Conservation (phyloP, 23 red algal species). For the Chondrus crispus region DNA sequence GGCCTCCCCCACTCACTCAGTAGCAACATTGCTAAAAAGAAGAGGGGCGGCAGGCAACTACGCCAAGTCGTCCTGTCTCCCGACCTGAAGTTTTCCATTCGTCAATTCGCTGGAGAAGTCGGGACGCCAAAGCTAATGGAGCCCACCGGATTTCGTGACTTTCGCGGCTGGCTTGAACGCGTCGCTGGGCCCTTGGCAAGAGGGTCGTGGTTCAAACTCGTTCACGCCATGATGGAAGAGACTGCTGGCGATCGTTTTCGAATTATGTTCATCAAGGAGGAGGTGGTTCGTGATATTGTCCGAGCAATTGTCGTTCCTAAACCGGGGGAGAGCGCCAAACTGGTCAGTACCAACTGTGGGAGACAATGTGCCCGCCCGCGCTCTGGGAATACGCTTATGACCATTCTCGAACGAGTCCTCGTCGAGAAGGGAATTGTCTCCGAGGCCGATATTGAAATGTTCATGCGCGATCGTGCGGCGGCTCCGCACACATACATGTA, state of each 20-base stretch:
- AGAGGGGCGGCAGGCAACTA: neutral
- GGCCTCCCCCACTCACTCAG: neutral
- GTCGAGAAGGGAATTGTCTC: neutral
- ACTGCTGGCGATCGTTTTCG: neutral
- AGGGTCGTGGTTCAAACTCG: constrained; percentile 9
- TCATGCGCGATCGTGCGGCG: neutral
- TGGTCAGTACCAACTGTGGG: constrained; percentile 58
- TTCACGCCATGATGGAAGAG: neutral
- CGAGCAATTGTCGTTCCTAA: constrained; percentile 15
- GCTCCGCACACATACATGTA: neutral
- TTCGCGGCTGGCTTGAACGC: constrained; percentile 51
- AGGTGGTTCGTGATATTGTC: constrained; percentile 40
- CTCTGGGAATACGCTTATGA: constrained; percentile 35
- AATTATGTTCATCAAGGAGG: constrained; percentile 18
- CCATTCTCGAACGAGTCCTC: neutral
- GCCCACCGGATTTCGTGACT: constrained; percentile 31
- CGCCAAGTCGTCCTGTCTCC: neutral
- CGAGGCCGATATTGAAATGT: neutral
- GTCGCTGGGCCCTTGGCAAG: neutral
- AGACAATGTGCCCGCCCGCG: constrained; percentile 21
- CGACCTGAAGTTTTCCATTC: neutral
- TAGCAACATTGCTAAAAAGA: neutral
- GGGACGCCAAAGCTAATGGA: neutral
- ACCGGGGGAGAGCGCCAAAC: constrained; percentile 41
- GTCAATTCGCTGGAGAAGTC: neutral